phyloP scores from a whole-genome alignment of 768 basidiomycete genomes.

The Tephrocybe rancida region DNA sequence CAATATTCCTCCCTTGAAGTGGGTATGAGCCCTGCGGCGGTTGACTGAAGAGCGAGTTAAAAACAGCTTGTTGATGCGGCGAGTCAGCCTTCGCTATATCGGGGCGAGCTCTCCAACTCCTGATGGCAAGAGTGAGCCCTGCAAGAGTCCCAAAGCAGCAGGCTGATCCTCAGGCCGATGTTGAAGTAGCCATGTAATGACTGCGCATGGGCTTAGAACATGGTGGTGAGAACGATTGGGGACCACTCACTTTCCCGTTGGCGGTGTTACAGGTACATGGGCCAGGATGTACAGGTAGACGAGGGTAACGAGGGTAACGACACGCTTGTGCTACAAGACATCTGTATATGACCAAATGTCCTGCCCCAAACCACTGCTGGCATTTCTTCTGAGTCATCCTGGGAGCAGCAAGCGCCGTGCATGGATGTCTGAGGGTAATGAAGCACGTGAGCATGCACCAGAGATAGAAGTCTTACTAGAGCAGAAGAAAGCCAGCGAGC shows the following conservation, averaged over 20 bases:
- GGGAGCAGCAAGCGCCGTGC: no score
- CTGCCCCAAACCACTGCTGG: no score
- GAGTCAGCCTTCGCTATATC: constrained; percentile 74
- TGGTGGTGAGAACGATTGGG: background rate
- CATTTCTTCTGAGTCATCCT: no score
- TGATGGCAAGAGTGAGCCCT: constrained; percentile 75
- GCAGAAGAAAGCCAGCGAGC: no score
- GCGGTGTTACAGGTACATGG: no score
- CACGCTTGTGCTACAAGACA: no score
- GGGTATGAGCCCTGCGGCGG: constrained; percentile 60
- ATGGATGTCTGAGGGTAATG: no score
- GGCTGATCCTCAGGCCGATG: constrained; percentile 82
- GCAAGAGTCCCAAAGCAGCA: constrained; percentile 79
- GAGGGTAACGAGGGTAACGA: no score
- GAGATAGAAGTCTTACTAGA: no score
- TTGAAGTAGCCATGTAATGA: constrained; percentile 79
- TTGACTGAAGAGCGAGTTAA: constrained; percentile 79
- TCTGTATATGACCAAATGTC: no score
- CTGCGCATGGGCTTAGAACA: constrained; percentile 34
- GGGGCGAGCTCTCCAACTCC: constrained; percentile 71
- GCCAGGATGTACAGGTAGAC: no score
- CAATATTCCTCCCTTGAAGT: constrained; percentile 75
- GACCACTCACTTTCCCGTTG: constrained; percentile 68
- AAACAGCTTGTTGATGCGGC: constrained; percentile 75
- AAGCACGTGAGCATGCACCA: no score